These are phyloP conservation scores for Pichia sp. DNA, from an alignment of 1,139 yeast genomes.

Conservation along the genomic window DNA sequence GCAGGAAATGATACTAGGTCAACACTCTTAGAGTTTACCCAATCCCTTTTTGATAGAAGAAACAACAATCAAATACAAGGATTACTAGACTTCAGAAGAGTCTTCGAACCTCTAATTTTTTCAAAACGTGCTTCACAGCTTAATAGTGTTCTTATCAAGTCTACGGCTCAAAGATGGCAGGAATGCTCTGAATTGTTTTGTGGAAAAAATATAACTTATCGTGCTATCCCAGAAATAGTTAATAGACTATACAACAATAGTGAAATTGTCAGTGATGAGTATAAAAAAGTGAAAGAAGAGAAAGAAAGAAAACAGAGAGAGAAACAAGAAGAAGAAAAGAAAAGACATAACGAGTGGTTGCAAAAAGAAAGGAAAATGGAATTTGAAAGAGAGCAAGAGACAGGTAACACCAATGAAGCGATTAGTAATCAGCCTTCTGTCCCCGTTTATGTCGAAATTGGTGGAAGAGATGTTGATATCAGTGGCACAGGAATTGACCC, in stretches of 20 bases:
- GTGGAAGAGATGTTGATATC: conserved; percentile 78
- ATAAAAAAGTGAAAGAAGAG: conserved; percentile 33
- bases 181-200: conserved; percentile 52
- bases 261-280: conserved; percentile 36
- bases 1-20: conserved; percentile 3
- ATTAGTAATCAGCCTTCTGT: conserved; percentile 28
- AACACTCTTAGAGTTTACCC: conserved; percentile 21
- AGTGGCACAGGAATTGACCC: conserved; percentile 85
- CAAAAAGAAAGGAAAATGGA: conserved; percentile 24
- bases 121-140: conserved; percentile 19
- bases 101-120: conserved; percentile 19
- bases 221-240: conserved; percentile 50
- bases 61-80: conserved; percentile 17
- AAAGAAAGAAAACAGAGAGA: conserved; percentile 36
- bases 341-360: conserved; percentile 29
- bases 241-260: conserved; percentile 52
- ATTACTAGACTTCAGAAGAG: conserved; percentile 19
- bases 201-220: conserved; percentile 32
- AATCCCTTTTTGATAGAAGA: conserved; percentile 26
- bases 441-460: conserved; percentile 71
- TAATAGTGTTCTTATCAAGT: conserved; percentile 38
- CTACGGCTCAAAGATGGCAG: conserved; percentile 69
- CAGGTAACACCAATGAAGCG: conserved; percentile 6
- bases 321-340: conserved; percentile 26
- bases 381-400: conserved; percentile 30